Base-by-base conservation (phyloP, 2,329 filamentous ascomycete genomes). In the Fusarium tanahbumbuense region DNA sequence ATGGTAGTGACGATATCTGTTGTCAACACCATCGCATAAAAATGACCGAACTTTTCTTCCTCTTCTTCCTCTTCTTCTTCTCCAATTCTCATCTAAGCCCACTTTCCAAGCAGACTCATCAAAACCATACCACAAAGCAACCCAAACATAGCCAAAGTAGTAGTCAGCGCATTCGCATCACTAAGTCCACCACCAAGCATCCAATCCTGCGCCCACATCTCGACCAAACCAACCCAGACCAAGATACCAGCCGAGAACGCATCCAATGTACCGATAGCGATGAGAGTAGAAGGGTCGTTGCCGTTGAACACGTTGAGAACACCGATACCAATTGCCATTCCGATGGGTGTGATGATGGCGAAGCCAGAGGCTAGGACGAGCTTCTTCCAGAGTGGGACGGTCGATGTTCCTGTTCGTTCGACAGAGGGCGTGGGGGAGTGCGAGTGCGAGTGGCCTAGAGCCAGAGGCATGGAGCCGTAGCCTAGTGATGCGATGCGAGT, bases 121-220 rank as follows among this genome's bases (percentile, higher is more conserved):
- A 92, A 66, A 1, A 86, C 82, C 83, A 93, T 83, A 2, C 92
- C 92, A 0, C 82, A 77, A 5, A 93, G 62, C 40, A 93, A 78
- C 5, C 85, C 85, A 9, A 85, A 45, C 46, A 88, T 78, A 0
- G 84, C 89, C 12, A 86, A 76, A 2, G 75, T 32, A 0, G 87
- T 88, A 59, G 83, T 85, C 0, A 82, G 22, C 3, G 83, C 37
- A 0, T 83, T 76, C 0, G 89, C 84, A 50, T 86, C 78, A 7
- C 85, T 78, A 77, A 92, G 78, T 73, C 91, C 88, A 15, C 79
- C 78, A 25, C 85, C 86, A 3, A 83, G 81, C 72, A 88, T 85
- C 92, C 92, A 94, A 75, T 94, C 92, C 37, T 87, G 82, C 4
- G 90, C 90, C 87, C 89, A 90, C 91, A 94, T 93, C 81, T 94